A percentile compares a stretch with the other conserved stretches of the same genome.
phyloP scores from a whole-genome alignment of 2,329 filamentous ascomycete species.

The Fusarium foetens region DNA sequence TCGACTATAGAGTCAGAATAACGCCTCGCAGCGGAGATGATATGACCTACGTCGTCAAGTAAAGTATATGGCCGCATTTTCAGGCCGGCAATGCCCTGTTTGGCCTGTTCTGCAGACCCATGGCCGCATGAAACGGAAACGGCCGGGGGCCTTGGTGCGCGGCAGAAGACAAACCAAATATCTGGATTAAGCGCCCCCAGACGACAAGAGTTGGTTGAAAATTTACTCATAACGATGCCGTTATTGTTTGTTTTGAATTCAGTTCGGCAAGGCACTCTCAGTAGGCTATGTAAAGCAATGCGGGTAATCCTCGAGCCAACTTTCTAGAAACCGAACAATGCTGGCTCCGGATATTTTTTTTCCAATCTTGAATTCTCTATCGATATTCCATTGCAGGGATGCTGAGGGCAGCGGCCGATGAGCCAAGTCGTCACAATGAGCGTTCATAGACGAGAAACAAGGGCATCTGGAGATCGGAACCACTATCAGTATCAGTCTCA shows the following conservation, averaged over 20 bases:
- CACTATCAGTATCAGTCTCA: background rate
- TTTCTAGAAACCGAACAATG: background rate
- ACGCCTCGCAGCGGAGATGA: constrained; percentile 5
- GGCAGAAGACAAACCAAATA: constrained; percentile 42
- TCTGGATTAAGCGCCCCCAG: constrained; percentile 35
- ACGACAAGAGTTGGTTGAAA: constrained; percentile 9
- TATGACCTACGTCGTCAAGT: constrained; percentile 2
- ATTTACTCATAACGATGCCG: background rate
- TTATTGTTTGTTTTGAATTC: background rate
- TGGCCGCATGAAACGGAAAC: constrained; percentile 16
- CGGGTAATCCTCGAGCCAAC: background rate
- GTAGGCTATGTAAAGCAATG: constrained; percentile 7
- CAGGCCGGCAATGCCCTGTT: constrained; percentile 13
- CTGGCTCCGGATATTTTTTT: background rate
- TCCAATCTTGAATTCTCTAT: constrained; percentile 1
- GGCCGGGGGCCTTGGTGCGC: constrained; percentile 16
- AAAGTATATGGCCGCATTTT: constrained; percentile 4
- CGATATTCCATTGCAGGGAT: constrained; percentile 1
- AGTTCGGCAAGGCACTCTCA: constrained; percentile 24
- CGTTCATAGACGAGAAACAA: background rate
- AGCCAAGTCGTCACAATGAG: background rate
- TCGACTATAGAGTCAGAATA: background rate
- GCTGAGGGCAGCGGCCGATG: background rate
- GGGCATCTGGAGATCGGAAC: background rate
- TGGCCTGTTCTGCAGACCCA: constrained; percentile 11